Base-by-base conservation (phyloP, 2,329 filamentous ascomycete genomes). In the Alternaria hordeiaustralica region DNA sequence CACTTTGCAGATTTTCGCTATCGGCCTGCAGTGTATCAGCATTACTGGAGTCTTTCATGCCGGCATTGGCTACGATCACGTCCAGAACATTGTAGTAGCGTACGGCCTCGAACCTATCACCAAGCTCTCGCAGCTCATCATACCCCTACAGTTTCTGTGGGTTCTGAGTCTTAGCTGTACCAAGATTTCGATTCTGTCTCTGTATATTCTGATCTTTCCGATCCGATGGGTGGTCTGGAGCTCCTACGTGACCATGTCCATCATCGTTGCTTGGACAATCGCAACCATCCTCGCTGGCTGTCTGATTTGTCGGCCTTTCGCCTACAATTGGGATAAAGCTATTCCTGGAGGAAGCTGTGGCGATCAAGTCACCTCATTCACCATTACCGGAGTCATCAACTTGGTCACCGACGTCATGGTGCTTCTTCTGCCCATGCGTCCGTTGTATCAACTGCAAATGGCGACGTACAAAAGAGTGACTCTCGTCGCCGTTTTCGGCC, bases 301-400 rank as follows among this genome's bases (percentile, higher is more conserved):
- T 43, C 12, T 43, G n/a, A 26, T 55, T 11, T 55, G 51, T 33
- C 33, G 18, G 10, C 51, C 51, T 6, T 23, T 72, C 26, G 55
- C 61, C 7, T 72, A 61, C 57, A 70, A 67, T 45, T 74, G 71
- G 71, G 70, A 74, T 43, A 74, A 71, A 49, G 46, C 65, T 8
- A 71, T 71, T 23, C 70, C 66, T 11, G 57, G 57, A 13, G 70
- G 70, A 20, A 58, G 15, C 12, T 74, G 70, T 51, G 33, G 51
- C 33, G 33, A 55, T 21, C 51, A 55, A 21, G 15, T 43, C 51
- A 55, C 15, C 18, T 55, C 33, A 33, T 55, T 55, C 21, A 55
- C 33, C 15, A 43, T 55, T 26, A 55, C 18, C 26, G 51, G 51
- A 5, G n/a, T 55, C 33, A 55, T 55, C 21, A 55, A 55, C 21